Base-by-base conservation (phyloP, 176 grass and related monocot species). In the Cocos nucifera region DNA sequence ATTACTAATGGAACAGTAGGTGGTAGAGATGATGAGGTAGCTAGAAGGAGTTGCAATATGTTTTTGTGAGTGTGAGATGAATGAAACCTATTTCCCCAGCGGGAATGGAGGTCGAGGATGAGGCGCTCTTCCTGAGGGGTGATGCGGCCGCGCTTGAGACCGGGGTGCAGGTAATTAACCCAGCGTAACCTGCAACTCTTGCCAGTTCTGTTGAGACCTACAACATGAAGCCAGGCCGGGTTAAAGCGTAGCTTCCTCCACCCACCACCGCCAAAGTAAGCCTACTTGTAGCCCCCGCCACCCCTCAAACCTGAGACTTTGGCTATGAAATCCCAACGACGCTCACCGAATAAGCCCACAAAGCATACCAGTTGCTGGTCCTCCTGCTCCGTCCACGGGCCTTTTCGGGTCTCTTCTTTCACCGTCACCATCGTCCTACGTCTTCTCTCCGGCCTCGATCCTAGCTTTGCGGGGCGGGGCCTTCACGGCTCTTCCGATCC, bases 161-260 rank as follows among this genome's bases (percentile, higher is more conserved):
- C 89, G 19, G 89, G 85, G 65, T 95, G 89, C 55, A 95, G 85
- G 64, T 95, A 95, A 69, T 95, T 95, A n/a, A 95, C 89, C 89
- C 89, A 95, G 24, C 89, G 80, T 21, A 95, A 72, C 5, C 89
- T 76, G 65, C 89, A 95, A 65, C 89, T 88, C 75, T 95, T 95
- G 27, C 89, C 89, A 3, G 85, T 95, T 50, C 89, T 69, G 49
- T 85, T 95, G 67, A 95, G 89, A 59, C 85, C 89, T 95, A 64
- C 21, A 75, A 30, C 64, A 54, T 26, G 8, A 44, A 44, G 14
- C 9, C 35, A 44, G 35, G 35, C 35, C 35, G 35, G 35, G 35
- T 44, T 44, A 44, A 44, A 44, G 9, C 5, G 35, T 44, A 44
- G 35, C 35, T 12, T 44, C 35, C 10, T 44, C 35, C 35, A 14